phyloP scores from a whole-genome alignment of 306 rosid species.

The Sphenostylis stenocarpa region DNA sequence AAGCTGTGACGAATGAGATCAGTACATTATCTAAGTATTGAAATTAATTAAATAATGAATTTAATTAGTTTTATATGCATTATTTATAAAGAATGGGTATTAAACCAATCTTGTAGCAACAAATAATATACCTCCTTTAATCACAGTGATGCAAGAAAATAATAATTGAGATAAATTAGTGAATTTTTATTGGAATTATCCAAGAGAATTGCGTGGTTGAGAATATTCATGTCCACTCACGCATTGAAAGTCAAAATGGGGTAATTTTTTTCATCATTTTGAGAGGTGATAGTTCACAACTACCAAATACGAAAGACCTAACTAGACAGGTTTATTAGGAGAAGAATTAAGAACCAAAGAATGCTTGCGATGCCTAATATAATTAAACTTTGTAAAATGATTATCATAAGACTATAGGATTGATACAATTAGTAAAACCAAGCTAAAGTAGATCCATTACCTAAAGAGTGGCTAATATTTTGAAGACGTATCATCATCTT shows the following conservation, averaged over 20 bases:
- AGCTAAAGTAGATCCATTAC: too few relatives aligned
- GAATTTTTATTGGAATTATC: background rate
- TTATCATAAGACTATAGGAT: conserved; percentile 33
- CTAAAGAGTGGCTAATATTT: too few relatives aligned
- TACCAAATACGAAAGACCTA: background rate
- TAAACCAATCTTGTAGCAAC: background rate
- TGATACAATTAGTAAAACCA: background rate
- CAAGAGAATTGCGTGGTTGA: conserved; percentile 12
- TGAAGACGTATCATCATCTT: too few relatives aligned
- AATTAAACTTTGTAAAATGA: too few relatives aligned
- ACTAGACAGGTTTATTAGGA: conserved; percentile 18
- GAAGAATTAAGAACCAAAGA: conserved; percentile 5
- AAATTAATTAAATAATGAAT: too few relatives aligned
- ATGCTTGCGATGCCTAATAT: background rate
- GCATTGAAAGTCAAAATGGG: conserved; percentile 35
- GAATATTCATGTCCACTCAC: conserved; percentile 23
- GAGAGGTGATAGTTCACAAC: conserved; percentile 10
- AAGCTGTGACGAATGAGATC: too few relatives aligned
- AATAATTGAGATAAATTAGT: background rate
- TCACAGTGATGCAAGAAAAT: background rate
- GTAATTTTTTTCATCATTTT: conserved; percentile 39
- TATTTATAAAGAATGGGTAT: background rate
- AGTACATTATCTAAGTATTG: too few relatives aligned
- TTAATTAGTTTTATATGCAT: too few relatives aligned
- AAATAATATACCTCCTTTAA: background rate